A percentile compares a stretch with the other conserved stretches of the same genome.
phyloP scores from a whole-genome alignment of 257 asterid species.

The Haberlea rhodopensis region DNA sequence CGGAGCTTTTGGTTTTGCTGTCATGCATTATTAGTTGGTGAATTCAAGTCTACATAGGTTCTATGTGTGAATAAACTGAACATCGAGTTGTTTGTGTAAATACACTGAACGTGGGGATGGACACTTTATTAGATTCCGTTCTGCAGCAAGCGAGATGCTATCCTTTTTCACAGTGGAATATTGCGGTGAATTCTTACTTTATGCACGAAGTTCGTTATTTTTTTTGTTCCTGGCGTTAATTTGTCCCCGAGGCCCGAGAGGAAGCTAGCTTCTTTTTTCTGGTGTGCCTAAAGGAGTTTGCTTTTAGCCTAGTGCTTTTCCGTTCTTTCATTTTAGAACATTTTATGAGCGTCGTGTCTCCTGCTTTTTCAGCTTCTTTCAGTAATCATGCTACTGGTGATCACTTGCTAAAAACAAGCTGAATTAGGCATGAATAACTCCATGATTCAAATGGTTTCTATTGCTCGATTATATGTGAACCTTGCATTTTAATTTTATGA shows the following conservation, averaged over 20 bases:
- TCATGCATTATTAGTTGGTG: no score
- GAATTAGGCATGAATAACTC: constrained; percentile 18
- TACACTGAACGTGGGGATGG: not conserved
- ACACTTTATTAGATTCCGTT: not conserved
- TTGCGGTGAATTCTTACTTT: constrained; percentile 5
- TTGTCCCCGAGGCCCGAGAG: not conserved
- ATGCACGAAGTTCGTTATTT: not conserved
- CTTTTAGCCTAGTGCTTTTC: not conserved
- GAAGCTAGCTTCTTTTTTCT: constrained; percentile 5
- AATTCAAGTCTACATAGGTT: no score
- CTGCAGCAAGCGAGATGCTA: not conserved
- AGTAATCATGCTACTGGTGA: constrained; percentile 10
- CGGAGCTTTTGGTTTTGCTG: no score
- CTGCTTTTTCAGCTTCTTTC: constrained; percentile 1
- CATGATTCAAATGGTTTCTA: not conserved
- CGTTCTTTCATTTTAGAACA: no score
- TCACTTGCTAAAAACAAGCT: constrained; percentile 14
- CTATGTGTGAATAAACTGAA: not conserved
- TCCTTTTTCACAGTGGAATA: not conserved
- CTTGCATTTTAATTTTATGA: constrained; percentile 24
- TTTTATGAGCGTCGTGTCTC: not conserved
- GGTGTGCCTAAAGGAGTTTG: not conserved
- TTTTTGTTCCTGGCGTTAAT: constrained; percentile 1
- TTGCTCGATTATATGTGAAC: constrained; percentile 1
- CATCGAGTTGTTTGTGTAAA: not conserved